Conservation (phyloP, 108 stramenopile species). For the Aurantiochytrium sp. region DNA sequence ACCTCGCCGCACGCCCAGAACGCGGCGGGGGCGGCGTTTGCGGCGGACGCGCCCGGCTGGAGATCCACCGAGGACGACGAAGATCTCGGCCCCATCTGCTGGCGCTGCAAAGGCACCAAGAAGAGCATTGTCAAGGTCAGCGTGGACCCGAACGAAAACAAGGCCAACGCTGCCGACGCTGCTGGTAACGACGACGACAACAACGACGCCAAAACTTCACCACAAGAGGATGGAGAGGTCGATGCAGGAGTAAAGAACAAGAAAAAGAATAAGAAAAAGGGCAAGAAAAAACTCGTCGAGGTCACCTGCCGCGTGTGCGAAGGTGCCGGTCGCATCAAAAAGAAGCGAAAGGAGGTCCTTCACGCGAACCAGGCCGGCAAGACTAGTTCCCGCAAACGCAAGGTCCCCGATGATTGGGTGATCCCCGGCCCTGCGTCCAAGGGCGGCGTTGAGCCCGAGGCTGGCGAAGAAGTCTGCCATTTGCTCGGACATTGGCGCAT, state of each 20-base stretch:
- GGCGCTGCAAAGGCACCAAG: neutral
- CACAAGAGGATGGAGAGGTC: neutral
- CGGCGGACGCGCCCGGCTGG: constrained; percentile 1
- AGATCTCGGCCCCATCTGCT: neutral
- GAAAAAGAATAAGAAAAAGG: neutral
- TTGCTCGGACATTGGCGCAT: constrained; percentile 21
- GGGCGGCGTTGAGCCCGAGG: neutral
- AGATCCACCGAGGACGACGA: neutral
- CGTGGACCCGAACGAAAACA: neutral
- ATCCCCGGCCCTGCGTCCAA: neutral
- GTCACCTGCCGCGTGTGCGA: neutral
- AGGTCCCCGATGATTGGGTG: neutral
- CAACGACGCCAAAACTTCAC: neutral
- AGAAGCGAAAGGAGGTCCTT: neutral
- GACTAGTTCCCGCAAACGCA: neutral
- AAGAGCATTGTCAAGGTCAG: neutral
- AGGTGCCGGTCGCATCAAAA: neutral
- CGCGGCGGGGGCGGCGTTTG: neutral
- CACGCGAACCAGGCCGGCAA: neutral
- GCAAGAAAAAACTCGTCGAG: neutral
- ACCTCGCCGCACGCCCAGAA: no score
- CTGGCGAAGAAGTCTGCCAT: constrained; percentile 9
- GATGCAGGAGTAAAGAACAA: neutral
- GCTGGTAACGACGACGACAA: neutral
- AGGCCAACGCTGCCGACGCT: neutral